These are phyloP conservation scores for Xerocomus spinulosus DNA, from an alignment of 768 basidiomycete species.

Conservation along the genomic window DNA sequence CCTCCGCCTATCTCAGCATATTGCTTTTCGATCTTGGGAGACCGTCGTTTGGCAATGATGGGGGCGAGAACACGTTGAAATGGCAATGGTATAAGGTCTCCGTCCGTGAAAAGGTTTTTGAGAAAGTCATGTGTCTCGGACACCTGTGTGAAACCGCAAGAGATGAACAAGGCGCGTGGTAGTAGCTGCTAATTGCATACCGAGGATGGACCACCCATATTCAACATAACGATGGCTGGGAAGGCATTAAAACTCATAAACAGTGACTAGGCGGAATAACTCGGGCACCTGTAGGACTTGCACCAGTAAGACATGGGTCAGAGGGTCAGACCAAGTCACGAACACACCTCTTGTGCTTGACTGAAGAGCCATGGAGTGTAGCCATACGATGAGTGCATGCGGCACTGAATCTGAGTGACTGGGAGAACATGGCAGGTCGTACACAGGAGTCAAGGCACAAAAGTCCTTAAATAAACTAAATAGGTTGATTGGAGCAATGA, in stretches of 20 bases:
- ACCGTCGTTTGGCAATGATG: conserved; percentile 80
- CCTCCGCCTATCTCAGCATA: conserved; percentile 95
- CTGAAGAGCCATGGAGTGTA: conserved; percentile 38
- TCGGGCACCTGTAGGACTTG: conserved; percentile 58
- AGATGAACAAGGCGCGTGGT: conserved; percentile 1
- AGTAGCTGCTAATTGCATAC: conserved; percentile 40
- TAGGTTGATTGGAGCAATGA: no score
- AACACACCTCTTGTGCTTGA: conserved; percentile 42
- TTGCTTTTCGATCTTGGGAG: conserved; percentile 91
- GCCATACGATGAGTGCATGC: conserved; percentile 40
- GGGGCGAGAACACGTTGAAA: conserved; percentile 88
- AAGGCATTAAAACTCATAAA: conserved; percentile 17
- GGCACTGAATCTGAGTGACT: conserved; percentile 13
- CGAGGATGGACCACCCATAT: conserved; percentile 97
- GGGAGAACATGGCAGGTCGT: conserved; percentile 28
- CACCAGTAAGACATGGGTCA: conserved; percentile 11
- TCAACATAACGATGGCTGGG: conserved; percentile 89
- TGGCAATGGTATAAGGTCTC: conserved; percentile 92
- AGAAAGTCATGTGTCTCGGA: conserved; percentile 91
- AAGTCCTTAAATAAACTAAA: no score
- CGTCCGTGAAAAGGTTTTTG: conserved; percentile 84
- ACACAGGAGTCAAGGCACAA: neutral
- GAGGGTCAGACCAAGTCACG: neutral
- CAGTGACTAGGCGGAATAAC: neutral
- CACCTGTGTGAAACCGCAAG: conserved; percentile 47